phyloP scores from a whole-genome alignment of 345 rosid genomes.

The Boechera divaricarpa region DNA sequence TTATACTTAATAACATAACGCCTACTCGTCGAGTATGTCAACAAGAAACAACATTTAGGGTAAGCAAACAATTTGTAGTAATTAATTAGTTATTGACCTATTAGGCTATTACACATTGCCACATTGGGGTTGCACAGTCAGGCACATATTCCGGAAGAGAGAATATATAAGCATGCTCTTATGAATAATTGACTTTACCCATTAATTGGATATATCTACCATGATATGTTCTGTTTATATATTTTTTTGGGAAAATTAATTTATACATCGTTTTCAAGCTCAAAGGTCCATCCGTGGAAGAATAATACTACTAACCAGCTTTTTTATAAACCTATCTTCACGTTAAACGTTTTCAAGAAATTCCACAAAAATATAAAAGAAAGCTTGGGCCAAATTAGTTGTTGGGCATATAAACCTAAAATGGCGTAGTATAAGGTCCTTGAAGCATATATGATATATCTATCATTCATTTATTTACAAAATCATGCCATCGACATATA shows the following conservation, averaged over 20 bases:
- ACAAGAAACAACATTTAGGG: slow-evolving; percentile 6
- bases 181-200: slow-evolving; percentile 18
- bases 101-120: background rate
- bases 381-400: slow-evolving; percentile 3
- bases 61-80: background rate
- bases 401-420: background rate
- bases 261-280: background rate
- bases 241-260: background rate
- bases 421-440: too few relatives aligned
- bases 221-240: slow-evolving; percentile 6
- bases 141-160: slow-evolving; percentile 5
- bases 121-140: slow-evolving; percentile 23
- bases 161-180: slow-evolving; percentile 31
- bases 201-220: background rate
- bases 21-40: slow-evolving; percentile 4
- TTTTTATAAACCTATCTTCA: background rate
- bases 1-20: background rate
- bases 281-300: background rate
- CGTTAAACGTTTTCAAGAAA: background rate
- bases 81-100: slow-evolving; percentile 6
- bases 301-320: background rate
- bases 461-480: background rate
- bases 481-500: background rate
- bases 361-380: background rate
- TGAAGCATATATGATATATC: too few relatives aligned